These are phyloP conservation scores for Pleurotus ostreatus DNA, from an alignment of 768 basidiomycete species.

Conservation along the genomic window DNA sequence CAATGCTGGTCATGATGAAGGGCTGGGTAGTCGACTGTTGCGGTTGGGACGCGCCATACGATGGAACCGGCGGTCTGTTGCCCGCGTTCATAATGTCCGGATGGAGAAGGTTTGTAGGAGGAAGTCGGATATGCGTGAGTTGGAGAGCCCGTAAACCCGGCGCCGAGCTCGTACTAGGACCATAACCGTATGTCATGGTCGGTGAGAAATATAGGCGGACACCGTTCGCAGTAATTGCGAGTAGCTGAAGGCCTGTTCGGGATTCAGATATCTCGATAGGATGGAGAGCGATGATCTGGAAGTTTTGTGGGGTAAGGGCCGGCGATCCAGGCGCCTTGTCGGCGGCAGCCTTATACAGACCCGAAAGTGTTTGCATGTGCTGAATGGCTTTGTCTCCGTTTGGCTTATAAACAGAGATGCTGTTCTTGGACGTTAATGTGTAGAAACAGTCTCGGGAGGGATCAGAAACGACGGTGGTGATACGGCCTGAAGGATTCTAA, in stretches of 20 bases:
- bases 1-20: slow-evolving; percentile 55
- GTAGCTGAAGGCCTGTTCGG: slow-evolving; percentile 64
- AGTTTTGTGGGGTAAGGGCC: slow-evolving; percentile 62
- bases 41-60: slow-evolving; percentile 49
- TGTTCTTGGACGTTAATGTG: slow-evolving; percentile 61
- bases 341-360: slow-evolving; percentile 70
- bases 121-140: slow-evolving; percentile 75
- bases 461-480: slow-evolving; percentile 67
- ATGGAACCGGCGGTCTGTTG: slow-evolving; percentile 39
- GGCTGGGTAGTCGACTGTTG: slow-evolving; percentile 47
- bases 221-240: slow-evolving; percentile 80
- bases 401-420: slow-evolving; percentile 65
- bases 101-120: slow-evolving; percentile 71
- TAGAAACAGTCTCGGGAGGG: slow-evolving; percentile 69
- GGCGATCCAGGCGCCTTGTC: slow-evolving; percentile 81
- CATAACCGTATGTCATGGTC: slow-evolving; percentile 42
- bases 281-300: slow-evolving; percentile 69
- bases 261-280: slow-evolving; percentile 65
- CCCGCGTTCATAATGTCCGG: slow-evolving; percentile 62
- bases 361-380: slow-evolving; percentile 71
- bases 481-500: slow-evolving; percentile 51
- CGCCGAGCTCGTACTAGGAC: slow-evolving; percentile 27
- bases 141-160: slow-evolving; percentile 43
- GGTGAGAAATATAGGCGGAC: slow-evolving; percentile 82
- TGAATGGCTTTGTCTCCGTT: slow-evolving; percentile 63